A percentile compares a stretch with the other conserved stretches of the same genome.
phyloP scores from a whole-genome alignment of 225 moss, liverwort and hornwort species.

The Polytrichum commune region DNA sequence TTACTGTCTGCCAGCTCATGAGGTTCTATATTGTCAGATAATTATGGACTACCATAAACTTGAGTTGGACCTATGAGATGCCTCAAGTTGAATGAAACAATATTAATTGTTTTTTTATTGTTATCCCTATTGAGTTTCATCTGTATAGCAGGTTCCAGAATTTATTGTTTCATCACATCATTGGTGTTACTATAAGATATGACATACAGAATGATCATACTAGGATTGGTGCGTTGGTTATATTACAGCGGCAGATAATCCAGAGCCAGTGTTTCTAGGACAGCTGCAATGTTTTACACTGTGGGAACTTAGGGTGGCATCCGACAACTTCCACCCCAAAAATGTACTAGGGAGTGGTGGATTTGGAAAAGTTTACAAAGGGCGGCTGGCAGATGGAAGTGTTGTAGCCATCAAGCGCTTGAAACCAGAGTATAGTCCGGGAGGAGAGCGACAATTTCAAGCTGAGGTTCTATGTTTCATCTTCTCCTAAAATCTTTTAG shows the following conservation, averaged over 20 bases:
- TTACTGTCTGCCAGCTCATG: too few species aligned
- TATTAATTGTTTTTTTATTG: too few species aligned
- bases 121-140: too few species aligned
- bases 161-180: too few species aligned
- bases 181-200: too few species aligned
- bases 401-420: conserved; percentile 64
- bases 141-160: too few species aligned
- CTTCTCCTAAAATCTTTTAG: too few species aligned
- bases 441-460: conserved; percentile 63
- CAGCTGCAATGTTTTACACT: conserved; percentile 54
- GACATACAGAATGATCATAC: background rate
- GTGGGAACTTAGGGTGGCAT: conserved; percentile 54
- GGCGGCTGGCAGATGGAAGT: conserved; percentile 56
- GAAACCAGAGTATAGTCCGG: conserved; percentile 56
- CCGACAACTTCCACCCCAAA: conserved; percentile 57
- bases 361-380: conserved; percentile 65
- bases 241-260: background rate
- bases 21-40: too few species aligned
- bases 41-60: too few species aligned
- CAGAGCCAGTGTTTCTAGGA: conserved; percentile 20
- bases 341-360: conserved; percentile 63
- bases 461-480: conserved; percentile 34
- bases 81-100: too few species aligned
- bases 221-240: background rate
- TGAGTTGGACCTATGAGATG: too few species aligned